Evolutionary conservation across 805 yeast species (phyloP).

Genomic region (Metschnikowia hibisci): DNA sequence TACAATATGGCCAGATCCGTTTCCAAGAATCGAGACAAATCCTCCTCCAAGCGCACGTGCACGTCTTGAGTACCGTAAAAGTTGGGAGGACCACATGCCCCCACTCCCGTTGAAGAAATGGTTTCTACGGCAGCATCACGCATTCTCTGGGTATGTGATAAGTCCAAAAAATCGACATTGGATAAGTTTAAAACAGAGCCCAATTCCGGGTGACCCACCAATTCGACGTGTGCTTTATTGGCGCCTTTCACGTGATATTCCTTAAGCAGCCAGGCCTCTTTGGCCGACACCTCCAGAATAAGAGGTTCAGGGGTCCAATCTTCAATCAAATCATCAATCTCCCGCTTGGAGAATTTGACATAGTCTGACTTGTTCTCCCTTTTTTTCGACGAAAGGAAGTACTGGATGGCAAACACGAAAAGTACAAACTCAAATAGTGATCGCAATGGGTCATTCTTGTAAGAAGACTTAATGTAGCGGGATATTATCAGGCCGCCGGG

Average conservation of each 20-base stretch:
- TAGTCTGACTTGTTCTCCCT: slow-evolving; percentile 70
- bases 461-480: slow-evolving; percentile 77
- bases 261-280: slow-evolving; percentile 59
- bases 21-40: slow-evolving; percentile 69
- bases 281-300: slow-evolving; percentile 49
- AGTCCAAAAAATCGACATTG: slow-evolving; percentile 65
- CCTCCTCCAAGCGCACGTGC: slow-evolving; percentile 75
- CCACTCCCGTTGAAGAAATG: slow-evolving; percentile 79
- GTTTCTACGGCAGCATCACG: slow-evolving; percentile 51
- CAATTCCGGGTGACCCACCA: slow-evolving; percentile 24
- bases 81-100: slow-evolving; percentile 98
- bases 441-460: slow-evolving; percentile 90
- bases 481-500: slow-evolving; percentile 61
- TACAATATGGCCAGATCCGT: slow-evolving; percentile 78
- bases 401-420: slow-evolving; percentile 76
- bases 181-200: slow-evolving; percentile 58
- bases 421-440: slow-evolving; percentile 75
- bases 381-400: slow-evolving; percentile 74
- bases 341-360: slow-evolving; percentile 55
- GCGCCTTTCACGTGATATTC: slow-evolving; percentile 59
- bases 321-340: slow-evolving; percentile 75
- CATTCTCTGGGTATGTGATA: slow-evolving; percentile 48
- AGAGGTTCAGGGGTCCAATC: slow-evolving; percentile 94
- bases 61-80: slow-evolving; percentile 95
- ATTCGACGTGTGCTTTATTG: slow-evolving; percentile 40